phyloP scores from a whole-genome alignment of 2,329 filamentous ascomycete species.

The Aspergillus oerlinghausenensis region DNA sequence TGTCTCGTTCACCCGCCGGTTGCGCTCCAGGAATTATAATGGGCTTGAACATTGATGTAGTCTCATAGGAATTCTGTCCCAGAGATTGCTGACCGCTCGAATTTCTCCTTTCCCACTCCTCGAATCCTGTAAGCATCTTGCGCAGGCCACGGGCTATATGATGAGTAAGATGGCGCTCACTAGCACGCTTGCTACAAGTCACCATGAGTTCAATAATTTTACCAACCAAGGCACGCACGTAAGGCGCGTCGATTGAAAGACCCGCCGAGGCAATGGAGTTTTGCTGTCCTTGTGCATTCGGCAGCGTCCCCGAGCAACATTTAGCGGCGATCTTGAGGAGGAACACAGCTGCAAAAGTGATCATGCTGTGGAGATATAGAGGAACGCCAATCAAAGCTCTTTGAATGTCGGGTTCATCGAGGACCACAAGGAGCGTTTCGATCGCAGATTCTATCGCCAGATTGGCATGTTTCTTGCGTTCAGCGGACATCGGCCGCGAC shows the following conservation, averaged over 20 bases:
- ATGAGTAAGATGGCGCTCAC: conserved; percentile 38
- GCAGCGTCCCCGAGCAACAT: conserved; percentile 29
- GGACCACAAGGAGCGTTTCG: conserved; percentile 38
- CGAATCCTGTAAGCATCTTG: conserved; percentile 38
- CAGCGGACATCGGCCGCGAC: conserved; percentile 38
- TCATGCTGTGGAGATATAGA: conserved; percentile 45
- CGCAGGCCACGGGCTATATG: conserved; percentile 36
- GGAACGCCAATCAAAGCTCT: conserved; percentile 41
- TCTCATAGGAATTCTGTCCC: conserved; percentile 21
- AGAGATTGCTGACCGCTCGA: conserved; percentile 16
- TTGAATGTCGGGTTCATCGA: conserved; percentile 43
- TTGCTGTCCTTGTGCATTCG: conserved; percentile 31
- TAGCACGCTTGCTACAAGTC: conserved; percentile 34
- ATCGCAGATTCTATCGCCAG: conserved; percentile 42
- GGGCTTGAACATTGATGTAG: conserved; percentile 32
- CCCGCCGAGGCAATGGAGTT: conserved; percentile 37
- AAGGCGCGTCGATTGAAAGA: conserved; percentile 30
- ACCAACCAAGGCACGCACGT: conserved; percentile 32
- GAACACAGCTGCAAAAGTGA: conserved; percentile 45
- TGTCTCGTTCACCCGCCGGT: conserved; percentile 33
- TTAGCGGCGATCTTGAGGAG: conserved; percentile 43
- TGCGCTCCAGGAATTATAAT: conserved; percentile 34
- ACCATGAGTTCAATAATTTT: conserved; percentile 36
- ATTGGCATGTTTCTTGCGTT: conserved; percentile 43
- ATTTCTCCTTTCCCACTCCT: conserved; percentile 37